Conservation (phyloP, 2,329 filamentous ascomycete species). For the Diplodia intermedia region DNA sequence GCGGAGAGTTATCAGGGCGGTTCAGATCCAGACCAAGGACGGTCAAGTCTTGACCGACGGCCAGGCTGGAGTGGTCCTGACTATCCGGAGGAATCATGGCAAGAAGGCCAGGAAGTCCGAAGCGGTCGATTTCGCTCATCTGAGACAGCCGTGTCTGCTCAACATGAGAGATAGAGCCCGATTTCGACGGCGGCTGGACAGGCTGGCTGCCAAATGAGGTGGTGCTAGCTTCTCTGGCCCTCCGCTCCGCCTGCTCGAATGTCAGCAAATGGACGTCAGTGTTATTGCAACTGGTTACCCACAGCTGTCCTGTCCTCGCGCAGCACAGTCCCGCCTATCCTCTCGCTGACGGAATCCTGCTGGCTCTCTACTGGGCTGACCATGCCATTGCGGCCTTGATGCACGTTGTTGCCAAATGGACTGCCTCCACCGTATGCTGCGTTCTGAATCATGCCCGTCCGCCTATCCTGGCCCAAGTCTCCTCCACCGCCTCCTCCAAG, state of each 20-base stretch:
- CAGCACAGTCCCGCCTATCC: constrained; percentile 25
- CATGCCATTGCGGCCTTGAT: constrained; percentile 53
- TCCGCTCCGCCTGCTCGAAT: constrained; percentile 14
- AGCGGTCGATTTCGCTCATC: constrained; percentile 67
- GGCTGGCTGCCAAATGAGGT: constrained; percentile 32
- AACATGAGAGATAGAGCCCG: constrained; percentile 16
- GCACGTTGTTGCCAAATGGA: constrained; percentile 51
- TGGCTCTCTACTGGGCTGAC: constrained; percentile 49
- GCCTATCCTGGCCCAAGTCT: constrained; percentile 59
- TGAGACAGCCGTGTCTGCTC: constrained; percentile 57
- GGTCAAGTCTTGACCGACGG: constrained; percentile 69
- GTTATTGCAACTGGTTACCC: background rate
- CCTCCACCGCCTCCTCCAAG: constrained; percentile 59
- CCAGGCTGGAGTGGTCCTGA: constrained; percentile 58
- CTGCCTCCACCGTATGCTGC: constrained; percentile 50
- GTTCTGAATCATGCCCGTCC: constrained; percentile 59
- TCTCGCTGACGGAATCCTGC: constrained; percentile 40
- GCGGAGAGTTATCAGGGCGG: constrained; percentile 63
- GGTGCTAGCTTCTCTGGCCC: constrained; percentile 32
- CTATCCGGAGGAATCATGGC: constrained; percentile 63
- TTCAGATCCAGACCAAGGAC: constrained; percentile 69
- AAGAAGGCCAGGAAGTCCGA: constrained; percentile 65
- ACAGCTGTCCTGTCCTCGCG: constrained; percentile 28
- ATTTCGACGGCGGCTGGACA: constrained; percentile 26
- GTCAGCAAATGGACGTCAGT: background rate